Evolutionary conservation across 768 basidiomycete species (phyloP), one percentile per base, ranked within the genome.

Genomic region (Tylopilus balloui): DNA sequence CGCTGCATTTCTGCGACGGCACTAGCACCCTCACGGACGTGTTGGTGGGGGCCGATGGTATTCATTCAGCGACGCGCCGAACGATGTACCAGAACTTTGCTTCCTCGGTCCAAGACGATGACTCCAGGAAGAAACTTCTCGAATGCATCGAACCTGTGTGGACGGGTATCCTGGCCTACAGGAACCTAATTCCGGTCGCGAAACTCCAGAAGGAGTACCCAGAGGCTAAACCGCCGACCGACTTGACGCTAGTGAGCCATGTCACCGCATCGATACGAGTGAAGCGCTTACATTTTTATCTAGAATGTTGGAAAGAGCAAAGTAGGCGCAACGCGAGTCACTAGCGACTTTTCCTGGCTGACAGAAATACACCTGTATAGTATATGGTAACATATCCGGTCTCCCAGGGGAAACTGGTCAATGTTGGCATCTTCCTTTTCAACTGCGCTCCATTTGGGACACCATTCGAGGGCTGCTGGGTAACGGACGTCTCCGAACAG

Each of bases 11-110:
- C 47, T 45, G 59, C 0, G 69, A 76, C n/a, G 73, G 70, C 4
- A 60, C 63, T 17, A 58, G 51, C 3, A 61, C 63, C 2, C 52
- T 52, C 1, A 72, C 71, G 29, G 73, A 77, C 45, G 43, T 77
- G 6, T 62, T 78, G 27, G 55, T 77, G 7, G 74, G 71, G 3
- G 65, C 70, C 5, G 76, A 77, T 49, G 76, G 75, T 3, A 62
- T 77, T 48, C 69, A 62, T 14, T 77, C 75, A 1, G 60, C 56
- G 19, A 59, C 63, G 11, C 63, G 71, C 25, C 52, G 40, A 20
- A 54, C 51, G n/a, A 61, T 72, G 56, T 61, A 66, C 29, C 29
- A 53, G 39, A 41, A 42, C 1, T 35, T 61, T 9, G 60, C 55
- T 31, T 53, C 48, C 10, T 38, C 34, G 23, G 10, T 28, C 19